A percentile compares a stretch with the other conserved stretches of the same genome.
Conservation (phyloP, 2,329 filamentous ascomycete species). For the Alternaria consortialis region DNA sequence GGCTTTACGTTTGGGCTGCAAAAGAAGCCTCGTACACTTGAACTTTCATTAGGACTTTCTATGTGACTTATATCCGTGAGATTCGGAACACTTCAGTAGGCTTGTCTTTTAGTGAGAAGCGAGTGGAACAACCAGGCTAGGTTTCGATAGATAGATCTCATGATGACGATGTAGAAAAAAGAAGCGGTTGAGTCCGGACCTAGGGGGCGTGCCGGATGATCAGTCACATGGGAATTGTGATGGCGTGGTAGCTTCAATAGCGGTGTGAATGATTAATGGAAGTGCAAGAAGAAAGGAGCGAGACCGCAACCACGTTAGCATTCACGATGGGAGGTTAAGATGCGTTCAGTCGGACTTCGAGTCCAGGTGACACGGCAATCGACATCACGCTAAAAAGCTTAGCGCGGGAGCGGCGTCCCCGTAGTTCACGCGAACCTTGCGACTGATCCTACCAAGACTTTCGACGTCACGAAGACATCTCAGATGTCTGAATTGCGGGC, state of each 20-base stretch:
- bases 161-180: neutral
- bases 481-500: constrained; percentile 16
- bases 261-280: neutral
- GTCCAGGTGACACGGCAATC: constrained; percentile 19
- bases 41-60: neutral
- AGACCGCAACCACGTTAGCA: neutral
- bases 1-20: neutral
- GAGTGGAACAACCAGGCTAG: neutral
- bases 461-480: constrained; percentile 25
- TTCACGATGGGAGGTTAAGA: constrained; percentile 2
- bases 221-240: neutral
- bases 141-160: neutral
- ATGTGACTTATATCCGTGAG: neutral
- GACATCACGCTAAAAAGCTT: constrained; percentile 22
- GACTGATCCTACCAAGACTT: constrained; percentile 19
- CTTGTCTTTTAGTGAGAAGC: neutral
- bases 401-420: constrained; percentile 12
- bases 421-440: constrained; percentile 24
- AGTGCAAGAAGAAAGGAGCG: neutral
- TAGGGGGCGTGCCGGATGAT: neutral
- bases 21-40: neutral
- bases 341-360: constrained; percentile 6
- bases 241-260: neutral
- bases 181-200: neutral
- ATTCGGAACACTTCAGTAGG: neutral